Evolutionary conservation across 371 early-diverging fungal genomes (phyloP), one percentile per base, ranked within the genome.

Genomic region (Rhizoclosmatium hyalinum): DNA sequence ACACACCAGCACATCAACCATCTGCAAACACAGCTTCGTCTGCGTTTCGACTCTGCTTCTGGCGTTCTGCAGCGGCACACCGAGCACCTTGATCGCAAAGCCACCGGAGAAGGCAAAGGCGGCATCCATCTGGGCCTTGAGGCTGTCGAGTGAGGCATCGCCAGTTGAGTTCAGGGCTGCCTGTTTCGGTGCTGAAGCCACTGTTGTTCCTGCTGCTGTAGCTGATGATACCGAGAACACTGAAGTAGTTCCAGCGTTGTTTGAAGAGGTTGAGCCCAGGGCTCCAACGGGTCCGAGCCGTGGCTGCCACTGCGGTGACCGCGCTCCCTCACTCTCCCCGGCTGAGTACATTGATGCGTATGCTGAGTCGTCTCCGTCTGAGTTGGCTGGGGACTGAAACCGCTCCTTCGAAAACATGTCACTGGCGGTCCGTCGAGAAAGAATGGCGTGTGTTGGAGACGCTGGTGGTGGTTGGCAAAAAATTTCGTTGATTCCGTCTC

Each of bases 31-130:
- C 41, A 96, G 84, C 69, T 94, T 95, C 81, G 95, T 94, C 82
- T 96, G 97, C 39, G 97, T 96, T 82, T 96, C 96, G 41, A 96
- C 97, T 17, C 96, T 83, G 3, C 95, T 95, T 78, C 94, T 93
- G 55, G 95, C 95, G 54, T 95, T 94, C 21, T 88, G 85, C 69
- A 84, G 87, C 14, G 94, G 92, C 6, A 94, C 90, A 24, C 94
- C 95, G 19, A 92, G 85, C 19, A 92, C 89, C 45, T 88, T 80
- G 46, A 92, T 88, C 78, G 58, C 12, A 46, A 62, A 71, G 44
- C 60, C 62, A 45, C 39, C 19, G 41, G 44, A 10, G 46, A 47
- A 71, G 43, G 61, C 69, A 42, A 68, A 68, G 6, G 69, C 69
- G 8, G 69, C 57, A 57, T 68, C 69, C 69, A 68, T 57, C 69